Base-by-base conservation (phyloP, 805 yeast species). In the Candida taoyuanica region DNA sequence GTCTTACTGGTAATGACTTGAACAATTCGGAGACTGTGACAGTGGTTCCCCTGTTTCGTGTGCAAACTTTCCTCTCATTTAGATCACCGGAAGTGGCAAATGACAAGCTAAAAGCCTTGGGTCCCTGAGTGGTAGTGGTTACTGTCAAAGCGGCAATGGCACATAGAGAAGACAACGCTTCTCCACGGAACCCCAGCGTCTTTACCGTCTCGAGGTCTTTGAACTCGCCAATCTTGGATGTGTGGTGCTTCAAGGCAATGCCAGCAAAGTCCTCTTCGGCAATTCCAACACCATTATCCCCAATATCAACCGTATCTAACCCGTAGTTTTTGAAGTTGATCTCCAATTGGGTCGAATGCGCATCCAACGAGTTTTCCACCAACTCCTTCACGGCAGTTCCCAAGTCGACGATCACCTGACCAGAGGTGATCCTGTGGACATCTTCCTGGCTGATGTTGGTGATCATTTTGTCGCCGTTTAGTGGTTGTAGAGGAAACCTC, bases 401-500 rank as follows among this genome's bases (percentile, higher is more conserved):
- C 30, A 93, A 61, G 50, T 85, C 95, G 5, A 80, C 74, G 11
- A 93, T 84, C 12, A 93, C 98, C 58, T 93, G 98, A 0, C 96
- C 96, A 0, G 97, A 86, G 0, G 96, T 87, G 40, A 91, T 76
- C 42, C 72, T 68, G 47, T 84, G 85, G 6, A 88, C 70, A 48
- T 89, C 95, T 16, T 35, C 33, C 2, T 4, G 14, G 5, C 33
- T 18, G 27, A 47, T 46, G 23, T 31, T 35, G 6, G 18, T 41
- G 36, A 47, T 42, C 41, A 33, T 39, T n/a, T 6, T 16, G 14
- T 8, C n/a, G n/a, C n/a, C n/a, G n/a, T n/a, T n/a, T n/a, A n/a
- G n/a, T n/a, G n/a, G n/a, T n/a, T n/a, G n/a, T n/a, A n/a, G n/a
- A n/a, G n/a, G n/a, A n/a, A n/a, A n/a, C n/a, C n/a, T n/a, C n/a